Base-by-base conservation (phyloP, 2,329 filamentous ascomycete species). In the Aspergillus fumigatus region DNA sequence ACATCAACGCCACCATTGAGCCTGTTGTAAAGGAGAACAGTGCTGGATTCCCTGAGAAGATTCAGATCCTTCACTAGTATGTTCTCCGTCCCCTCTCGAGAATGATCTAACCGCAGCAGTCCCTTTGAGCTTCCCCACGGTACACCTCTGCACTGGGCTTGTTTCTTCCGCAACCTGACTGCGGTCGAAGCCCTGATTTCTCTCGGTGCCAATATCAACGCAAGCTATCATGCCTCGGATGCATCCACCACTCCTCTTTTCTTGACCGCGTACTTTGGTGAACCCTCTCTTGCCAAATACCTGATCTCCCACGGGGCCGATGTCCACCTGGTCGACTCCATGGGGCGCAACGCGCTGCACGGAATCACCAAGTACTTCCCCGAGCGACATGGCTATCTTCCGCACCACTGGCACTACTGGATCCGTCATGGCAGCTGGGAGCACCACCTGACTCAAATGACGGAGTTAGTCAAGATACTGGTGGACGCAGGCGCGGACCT, bases 351-450 rank as follows among this genome's bases (percentile, higher is more conserved):
- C 47, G 54, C 55, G 6, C 56, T 69, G n/a, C 65, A 69, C 48
- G 50, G 49, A 26, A 62, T 69, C 51, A 62, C 62, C 1, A 59
- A 61, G 32, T 62, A 62, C 50, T 53, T 63, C 2, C 64, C 63
- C 19, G 65, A 65, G 26, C 52, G 60, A 51, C 65, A 68, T 63
- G 65, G 67, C 6, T 61, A 61, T 26, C 35, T 68, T 14, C 55
- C 59, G 7, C 60, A 65, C 57, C 53, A 62, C n/a, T 69, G 67
- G 67, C 61, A 69, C 50, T 68, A 66, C 55, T 69, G 67, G 67
- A 61, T 68, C n/a, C 66, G 66, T 6, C 67, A 69, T 47, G 66
- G 67, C 1, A 50, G 48, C 26, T 69, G 65, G 65, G 55, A 65
- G 4, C 50, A 58, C 4, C 65, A 69, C 59, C 48, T 65, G 35